Evolutionary conservation across 352 stramenopile species (phyloP).

Genomic region (Thalassiosira livingstoniorum): DNA sequence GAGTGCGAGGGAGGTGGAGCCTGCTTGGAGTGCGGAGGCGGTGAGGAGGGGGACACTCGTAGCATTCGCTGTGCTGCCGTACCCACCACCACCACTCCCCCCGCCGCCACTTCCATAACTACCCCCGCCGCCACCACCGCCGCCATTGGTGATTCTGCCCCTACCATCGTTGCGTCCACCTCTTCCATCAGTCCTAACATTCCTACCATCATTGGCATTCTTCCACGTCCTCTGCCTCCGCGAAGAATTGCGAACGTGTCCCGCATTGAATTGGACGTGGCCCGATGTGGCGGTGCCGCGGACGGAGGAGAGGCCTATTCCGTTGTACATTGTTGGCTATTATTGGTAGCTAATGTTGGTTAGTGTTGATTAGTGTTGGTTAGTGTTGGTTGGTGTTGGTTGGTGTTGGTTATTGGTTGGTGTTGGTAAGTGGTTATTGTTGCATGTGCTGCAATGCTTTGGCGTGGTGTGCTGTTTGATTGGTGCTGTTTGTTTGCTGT

Average conservation of each 20-base stretch:
- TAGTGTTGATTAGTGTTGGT: too few species aligned
- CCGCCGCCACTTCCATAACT: constrained; percentile 8
- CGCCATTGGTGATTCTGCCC: too few species aligned
- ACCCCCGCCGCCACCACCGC: constrained; percentile 8
- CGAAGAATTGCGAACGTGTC: constrained; percentile 72
- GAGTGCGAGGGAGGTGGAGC: constrained; percentile 32
- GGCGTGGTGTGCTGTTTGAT: too few species aligned
- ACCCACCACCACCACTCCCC: neutral
- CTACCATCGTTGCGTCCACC: constrained; percentile 5
- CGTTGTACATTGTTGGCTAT: constrained; percentile 81
- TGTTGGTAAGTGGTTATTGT: too few species aligned
- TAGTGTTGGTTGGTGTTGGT: too few species aligned
- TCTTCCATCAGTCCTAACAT: constrained; percentile 24
- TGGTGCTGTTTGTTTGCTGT: too few species aligned
- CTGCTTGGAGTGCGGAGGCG: constrained; percentile 43
- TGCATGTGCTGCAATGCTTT: too few species aligned
- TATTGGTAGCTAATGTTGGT: too few species aligned
- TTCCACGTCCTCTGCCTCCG: constrained; percentile 38
- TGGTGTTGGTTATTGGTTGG: too few species aligned
- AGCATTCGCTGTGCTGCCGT: constrained; percentile 42
- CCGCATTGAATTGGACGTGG: constrained; percentile 80
- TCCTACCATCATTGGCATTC: constrained; percentile 53
- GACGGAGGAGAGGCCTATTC: constrained; percentile 80
- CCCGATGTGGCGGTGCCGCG: constrained; percentile 83
- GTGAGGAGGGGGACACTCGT: constrained; percentile 63